Base-by-base conservation (phyloP, 179 eudicot genomes). In the Spergularia azorica region DNA sequence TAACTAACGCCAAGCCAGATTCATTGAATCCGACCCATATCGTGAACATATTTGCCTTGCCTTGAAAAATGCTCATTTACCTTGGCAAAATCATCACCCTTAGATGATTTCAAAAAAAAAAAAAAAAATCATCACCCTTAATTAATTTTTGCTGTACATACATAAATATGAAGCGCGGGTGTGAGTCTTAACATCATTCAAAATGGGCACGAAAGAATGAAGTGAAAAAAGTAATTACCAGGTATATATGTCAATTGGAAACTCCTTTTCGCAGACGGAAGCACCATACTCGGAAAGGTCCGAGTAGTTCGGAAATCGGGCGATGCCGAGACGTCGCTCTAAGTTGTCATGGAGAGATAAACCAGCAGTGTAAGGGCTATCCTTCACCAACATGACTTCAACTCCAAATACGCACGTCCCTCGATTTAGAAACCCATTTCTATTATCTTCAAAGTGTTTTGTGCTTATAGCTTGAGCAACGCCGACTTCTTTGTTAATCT, bases 321-420 rank as follows among this genome's bases (percentile, higher is more conserved):
- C 26, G 17, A 63, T 36, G 26, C 67, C 43, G 43, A 3, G 9
- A 20, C 41, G 5, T 2, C 8, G 15, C 3, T 32, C 13, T 32
- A 63, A 36, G 4, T 26, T 63, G 8, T 63, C 15, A 3, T 26
- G 15, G 5, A 11, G 4, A 15, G 46, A 12, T 6, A 38, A 63
- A 10, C 13, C 38, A 63, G 41, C n/a, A 32, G 46, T 38, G 1
- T 32, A 17, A 11, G 67, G 67, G 26, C 14, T 39, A 36, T 15
- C 10, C 11, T 36, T 4, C 2, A 63, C 15, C 13, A 9, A 5
- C 5, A 26, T 10, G 1, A 66, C 11, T 16, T 66, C 70, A 15
- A 66, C n/a, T 51, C 70, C 70, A 15, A 66, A 66, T 39, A 50
- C 38, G 21, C 70, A 66, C 52, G 38, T 66, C 3, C 9, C 50